phyloP scores from a whole-genome alignment of 768 basidiomycete species.

The Termitomyces sp. region DNA sequence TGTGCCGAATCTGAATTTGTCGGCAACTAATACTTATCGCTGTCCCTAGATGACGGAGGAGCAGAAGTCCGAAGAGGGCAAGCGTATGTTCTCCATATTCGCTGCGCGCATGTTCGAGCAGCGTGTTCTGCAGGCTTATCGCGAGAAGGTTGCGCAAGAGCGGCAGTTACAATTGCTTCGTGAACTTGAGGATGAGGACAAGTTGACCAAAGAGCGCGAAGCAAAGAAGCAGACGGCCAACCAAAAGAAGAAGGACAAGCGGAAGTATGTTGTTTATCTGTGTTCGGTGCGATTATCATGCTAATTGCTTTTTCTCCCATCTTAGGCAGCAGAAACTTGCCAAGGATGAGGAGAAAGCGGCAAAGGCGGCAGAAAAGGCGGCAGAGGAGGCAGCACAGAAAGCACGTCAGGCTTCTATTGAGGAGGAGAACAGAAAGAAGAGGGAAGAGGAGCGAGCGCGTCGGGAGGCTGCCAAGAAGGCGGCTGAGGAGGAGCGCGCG shows the following conservation, averaged over 20 bases:
- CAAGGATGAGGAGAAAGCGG: conserved; percentile 89
- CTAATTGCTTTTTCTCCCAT: conserved; percentile 9
- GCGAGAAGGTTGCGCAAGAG: conserved; percentile 96
- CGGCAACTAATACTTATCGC: conserved; percentile 15
- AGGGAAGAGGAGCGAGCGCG: conserved; percentile 84
- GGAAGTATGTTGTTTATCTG: conserved; percentile 49
- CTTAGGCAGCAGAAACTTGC: conserved; percentile 85
- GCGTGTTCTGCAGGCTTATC: conserved; percentile 92
- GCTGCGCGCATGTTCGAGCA: conserved; percentile 99
- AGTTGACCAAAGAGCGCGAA: conserved; percentile 80
- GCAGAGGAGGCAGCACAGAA: conserved; percentile 81
- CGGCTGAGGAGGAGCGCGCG: conserved; percentile 78
- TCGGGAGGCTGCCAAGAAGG: conserved; percentile 74
- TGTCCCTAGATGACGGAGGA: conserved; percentile 83
- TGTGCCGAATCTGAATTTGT: conserved; percentile 12
- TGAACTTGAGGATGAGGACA: conserved; percentile 96
- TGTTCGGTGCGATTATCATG: conserved; percentile 1
- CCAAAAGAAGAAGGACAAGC: conserved; percentile 99
- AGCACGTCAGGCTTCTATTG: conserved; percentile 72
- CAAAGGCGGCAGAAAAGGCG: conserved; percentile 79
- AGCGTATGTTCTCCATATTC: conserved; percentile 99
- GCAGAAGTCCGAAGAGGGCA: conserved; percentile 99
- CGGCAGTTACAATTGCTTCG: conserved; percentile 89
- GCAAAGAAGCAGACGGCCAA: conserved; percentile 93
- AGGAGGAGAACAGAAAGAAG: conserved; percentile 78